A percentile compares a stretch with the other conserved stretches of the same genome.
These are phyloP conservation scores for Aristolochia californica DNA, from an alignment of 164 flowering plant genomes.

Conservation along the genomic window DNA sequence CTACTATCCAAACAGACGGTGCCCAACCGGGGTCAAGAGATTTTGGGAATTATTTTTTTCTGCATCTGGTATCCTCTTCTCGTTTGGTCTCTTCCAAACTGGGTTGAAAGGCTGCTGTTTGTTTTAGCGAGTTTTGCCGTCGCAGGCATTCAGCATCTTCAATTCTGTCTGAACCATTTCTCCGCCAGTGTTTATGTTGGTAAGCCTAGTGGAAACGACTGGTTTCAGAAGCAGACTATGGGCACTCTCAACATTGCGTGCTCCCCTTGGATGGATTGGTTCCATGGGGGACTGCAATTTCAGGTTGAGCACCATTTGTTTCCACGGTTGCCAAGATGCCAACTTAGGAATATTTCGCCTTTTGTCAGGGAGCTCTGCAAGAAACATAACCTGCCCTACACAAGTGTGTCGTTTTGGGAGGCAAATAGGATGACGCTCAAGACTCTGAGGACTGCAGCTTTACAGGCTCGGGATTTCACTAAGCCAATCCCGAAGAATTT, in stretches of 20 bases:
- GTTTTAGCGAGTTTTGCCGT: constrained; percentile 37
- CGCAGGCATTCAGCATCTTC: constrained; percentile 48
- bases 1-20: constrained; percentile 34
- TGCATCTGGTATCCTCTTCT: constrained; percentile 55
- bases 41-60: constrained; percentile 43
- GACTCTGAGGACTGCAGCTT: constrained; percentile 47
- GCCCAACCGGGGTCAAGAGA: constrained; percentile 36
- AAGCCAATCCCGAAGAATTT: constrained; percentile 33
- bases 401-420: constrained; percentile 35
- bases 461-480: constrained; percentile 46
- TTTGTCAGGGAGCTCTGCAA: constrained; percentile 48
- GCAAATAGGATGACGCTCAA: constrained; percentile 42
- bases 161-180: constrained; percentile 56
- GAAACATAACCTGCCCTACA: constrained; percentile 61
- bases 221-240: constrained; percentile 53
- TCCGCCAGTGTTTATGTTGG: constrained; percentile 48
- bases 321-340: constrained; percentile 53
- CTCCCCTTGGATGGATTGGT: constrained; percentile 63
- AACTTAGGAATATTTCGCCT: constrained; percentile 49
- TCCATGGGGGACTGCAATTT: constrained; percentile 60
- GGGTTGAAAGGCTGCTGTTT: constrained; percentile 41
- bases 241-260: constrained; percentile 47
- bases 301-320: constrained; percentile 73
- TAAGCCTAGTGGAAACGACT: constrained; percentile 42
- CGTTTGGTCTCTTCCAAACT: constrained; percentile 42